Evolutionary conservation across 2,329 filamentous ascomycete genomes (phyloP).

Genomic region (Xylariaceae sp.): DNA sequence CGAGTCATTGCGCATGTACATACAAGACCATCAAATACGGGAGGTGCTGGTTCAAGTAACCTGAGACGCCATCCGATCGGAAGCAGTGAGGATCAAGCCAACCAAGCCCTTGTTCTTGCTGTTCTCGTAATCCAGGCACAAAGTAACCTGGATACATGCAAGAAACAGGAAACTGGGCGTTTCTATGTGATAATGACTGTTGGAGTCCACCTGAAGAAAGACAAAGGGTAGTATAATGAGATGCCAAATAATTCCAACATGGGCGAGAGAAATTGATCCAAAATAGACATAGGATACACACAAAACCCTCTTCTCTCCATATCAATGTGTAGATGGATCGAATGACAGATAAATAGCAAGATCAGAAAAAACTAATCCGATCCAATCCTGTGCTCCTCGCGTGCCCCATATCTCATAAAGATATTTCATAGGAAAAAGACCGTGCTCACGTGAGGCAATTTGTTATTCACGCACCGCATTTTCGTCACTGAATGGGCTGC

Average conservation of each 20-base stretch:
- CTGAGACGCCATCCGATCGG: constrained; percentile 15
- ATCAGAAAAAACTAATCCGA: constrained; percentile 15
- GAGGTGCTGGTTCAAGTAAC: constrained; percentile 2
- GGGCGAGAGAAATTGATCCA: constrained; percentile 13
- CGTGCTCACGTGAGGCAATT: neutral
- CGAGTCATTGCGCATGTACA: constrained; percentile 14
- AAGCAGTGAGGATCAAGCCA: neutral
- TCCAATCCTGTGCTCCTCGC: constrained; percentile 27
- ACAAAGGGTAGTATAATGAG: constrained; percentile 16
- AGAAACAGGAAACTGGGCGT: neutral
- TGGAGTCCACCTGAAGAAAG: constrained; percentile 5
- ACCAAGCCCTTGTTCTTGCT: neutral
- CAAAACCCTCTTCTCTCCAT: constrained; percentile 1
- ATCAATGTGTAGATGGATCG: neutral
- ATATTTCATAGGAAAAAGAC: constrained; percentile 26
- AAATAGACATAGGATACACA: constrained; percentile 17
- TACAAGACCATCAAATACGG: constrained; percentile 17
- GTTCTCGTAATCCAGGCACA: neutral
- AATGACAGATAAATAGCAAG: constrained; percentile 22
- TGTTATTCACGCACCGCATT: constrained; percentile 41
- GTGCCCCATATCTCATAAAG: constrained; percentile 32
- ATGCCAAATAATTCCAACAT: constrained; percentile 20
- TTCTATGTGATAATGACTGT: neutral
- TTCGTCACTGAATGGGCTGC: constrained; percentile 44
- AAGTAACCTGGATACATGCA: constrained; percentile 1